Conservation (phyloP, 2,329 filamentous ascomycete species). For the Microsporum canis region DNA sequence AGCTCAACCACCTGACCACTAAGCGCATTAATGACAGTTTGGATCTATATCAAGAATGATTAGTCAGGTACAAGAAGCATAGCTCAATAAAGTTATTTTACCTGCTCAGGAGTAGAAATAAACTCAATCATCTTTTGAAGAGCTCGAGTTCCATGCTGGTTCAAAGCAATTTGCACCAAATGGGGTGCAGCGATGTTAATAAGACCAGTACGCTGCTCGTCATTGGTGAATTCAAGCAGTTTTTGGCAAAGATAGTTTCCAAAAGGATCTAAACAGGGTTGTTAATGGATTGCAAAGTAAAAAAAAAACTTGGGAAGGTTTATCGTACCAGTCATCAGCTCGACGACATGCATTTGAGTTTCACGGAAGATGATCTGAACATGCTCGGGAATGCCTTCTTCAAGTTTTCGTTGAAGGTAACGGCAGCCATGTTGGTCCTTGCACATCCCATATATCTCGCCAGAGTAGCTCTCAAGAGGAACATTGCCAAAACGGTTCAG, state of each 20-base stretch:
- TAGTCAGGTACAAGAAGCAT: constrained; percentile 6
- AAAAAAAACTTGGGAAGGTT: not conserved
- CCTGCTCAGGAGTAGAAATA: constrained; percentile 71
- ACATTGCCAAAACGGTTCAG: constrained; percentile 73
- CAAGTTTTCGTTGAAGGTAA: constrained; percentile 92
- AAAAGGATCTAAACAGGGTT: constrained; percentile 58
- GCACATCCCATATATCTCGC: constrained; percentile 80
- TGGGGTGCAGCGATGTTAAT: constrained; percentile 81
- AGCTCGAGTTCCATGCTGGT: constrained; percentile 92
- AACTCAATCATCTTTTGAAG: constrained; percentile 99
- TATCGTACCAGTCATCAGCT: constrained; percentile 70
- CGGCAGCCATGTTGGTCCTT: constrained; percentile 98
- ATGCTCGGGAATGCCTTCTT: constrained; percentile 72
- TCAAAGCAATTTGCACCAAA: constrained; percentile 86
- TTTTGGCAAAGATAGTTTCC: constrained; percentile 99
- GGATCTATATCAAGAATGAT: constrained; percentile 40
- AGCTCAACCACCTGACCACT: constrained; percentile 77
- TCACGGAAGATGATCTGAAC: constrained; percentile 90
- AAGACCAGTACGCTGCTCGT: constrained; percentile 84
- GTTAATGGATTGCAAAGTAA: not conserved
- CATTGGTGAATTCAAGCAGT: constrained; percentile 85
- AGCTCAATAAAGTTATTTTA: constrained; percentile 10
- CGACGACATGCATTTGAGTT: constrained; percentile 84
- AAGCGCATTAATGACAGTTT: constrained; percentile 77
- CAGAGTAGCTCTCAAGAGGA: constrained; percentile 65